Base-by-base conservation (phyloP, 1,139 yeast genomes). In the Lodderomyces beijingensis region DNA sequence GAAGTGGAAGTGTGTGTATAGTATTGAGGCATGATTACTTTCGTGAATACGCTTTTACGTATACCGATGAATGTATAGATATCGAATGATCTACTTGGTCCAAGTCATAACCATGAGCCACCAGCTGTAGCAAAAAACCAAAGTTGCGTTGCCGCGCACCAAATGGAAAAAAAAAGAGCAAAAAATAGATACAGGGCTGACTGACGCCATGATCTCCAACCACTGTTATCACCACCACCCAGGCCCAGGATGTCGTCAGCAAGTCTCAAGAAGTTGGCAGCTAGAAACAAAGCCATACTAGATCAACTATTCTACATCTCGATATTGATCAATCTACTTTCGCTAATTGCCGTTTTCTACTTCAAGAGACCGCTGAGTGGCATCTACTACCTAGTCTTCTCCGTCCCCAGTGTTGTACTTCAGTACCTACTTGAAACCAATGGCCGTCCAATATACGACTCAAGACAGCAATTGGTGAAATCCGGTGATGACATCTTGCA, bases 401-500 rank as follows among this genome's bases (percentile, higher is more conserved):
- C 79, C 17, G 32, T 73, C 4, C 93, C 94, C 4, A 70, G 79
- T 4, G 51, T 74, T 32, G 53, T 64, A 3, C 65, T 77, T 34
- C 71, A 83, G 44, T 75, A 69, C 46, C 59, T 70, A 14, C 53
- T 86, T 20, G 93, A 85, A 44, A 65, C 63, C 31, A 65, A 73
- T 31, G 93, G 91, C 2, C 63, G 91, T 37, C 95, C 95, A 3
- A 67, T 65, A 24, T 47, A 49, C 44, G 50, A 61, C n/a, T 53
- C 56, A 13, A 55, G 55, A 12, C 43, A 43, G 14, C 34, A 35
- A 30, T 59, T 84, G 34, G 50, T 72, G 2, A 60, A 56, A 15
- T 54, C 82, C 2, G 95, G 94, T 2, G 77, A 73, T 28, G 89
- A 86, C 49, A 64, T 85, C 39, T 55, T 57, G 30, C 85, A 78